phyloP scores from a whole-genome alignment of 2,329 filamentous ascomycete genomes.

The Diplodia mutila region DNA sequence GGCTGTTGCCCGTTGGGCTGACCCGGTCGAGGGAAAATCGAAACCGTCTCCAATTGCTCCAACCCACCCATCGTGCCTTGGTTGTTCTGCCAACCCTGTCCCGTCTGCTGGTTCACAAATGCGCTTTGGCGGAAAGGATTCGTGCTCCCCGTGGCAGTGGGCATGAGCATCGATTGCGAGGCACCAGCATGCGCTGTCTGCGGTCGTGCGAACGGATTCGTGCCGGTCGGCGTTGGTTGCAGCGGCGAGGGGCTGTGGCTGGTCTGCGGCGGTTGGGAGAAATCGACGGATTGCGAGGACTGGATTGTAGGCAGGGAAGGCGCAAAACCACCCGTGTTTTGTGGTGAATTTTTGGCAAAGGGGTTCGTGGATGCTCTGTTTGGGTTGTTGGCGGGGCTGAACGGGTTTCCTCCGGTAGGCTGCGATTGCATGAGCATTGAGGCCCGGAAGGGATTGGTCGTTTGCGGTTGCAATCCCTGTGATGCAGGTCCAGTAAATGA shows the following conservation, averaged over 20 bases:
- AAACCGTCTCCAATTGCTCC: slow-evolving; percentile 77
- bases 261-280: slow-evolving; percentile 36
- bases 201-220: slow-evolving; percentile 70
- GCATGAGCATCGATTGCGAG: slow-evolving; percentile 50
- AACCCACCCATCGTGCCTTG: slow-evolving; percentile 80
- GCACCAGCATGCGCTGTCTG: slow-evolving; percentile 32
- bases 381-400: slow-evolving; percentile 41
- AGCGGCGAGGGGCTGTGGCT: slow-evolving; percentile 43
- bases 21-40: slow-evolving; percentile 73
- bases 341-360: slow-evolving; percentile 67
- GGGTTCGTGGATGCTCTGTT: slow-evolving; percentile 79
- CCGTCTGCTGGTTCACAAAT: slow-evolving; percentile 87
- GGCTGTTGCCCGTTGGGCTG: slow-evolving; percentile 15
- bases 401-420: slow-evolving; percentile 34
- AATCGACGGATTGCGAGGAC: slow-evolving; percentile 32
- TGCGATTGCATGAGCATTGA: slow-evolving; percentile 30
- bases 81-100: slow-evolving; percentile 84
- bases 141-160: slow-evolving; percentile 83
- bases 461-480: slow-evolving; percentile 50
- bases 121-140: slow-evolving; percentile 93
- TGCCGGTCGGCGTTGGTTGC: slow-evolving; percentile 66
- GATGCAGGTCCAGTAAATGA: slow-evolving; percentile 35
- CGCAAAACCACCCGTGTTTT: slow-evolving; percentile 33
- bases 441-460: slow-evolving; percentile 87
- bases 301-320: slow-evolving; percentile 28